Conservation (phyloP, 2,329 filamentous ascomycete species). For the Talaromyces albobiverticillius region DNA sequence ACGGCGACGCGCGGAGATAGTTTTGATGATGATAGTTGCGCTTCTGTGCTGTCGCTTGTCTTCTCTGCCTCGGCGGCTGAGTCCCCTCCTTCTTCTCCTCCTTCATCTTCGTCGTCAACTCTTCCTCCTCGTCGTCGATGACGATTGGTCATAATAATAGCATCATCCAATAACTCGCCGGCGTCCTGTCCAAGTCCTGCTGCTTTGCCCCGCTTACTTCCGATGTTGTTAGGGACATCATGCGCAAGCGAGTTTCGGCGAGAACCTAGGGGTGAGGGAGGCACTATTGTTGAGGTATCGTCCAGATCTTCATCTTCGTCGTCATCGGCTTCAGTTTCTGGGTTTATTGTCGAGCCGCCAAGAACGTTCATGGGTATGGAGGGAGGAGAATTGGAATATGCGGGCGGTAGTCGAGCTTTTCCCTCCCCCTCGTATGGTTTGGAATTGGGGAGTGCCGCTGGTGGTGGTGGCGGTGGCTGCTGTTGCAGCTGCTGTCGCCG, state of each 20-base stretch:
- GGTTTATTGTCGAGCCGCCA: background rate
- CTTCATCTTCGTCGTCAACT: background rate
- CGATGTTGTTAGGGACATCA: background rate
- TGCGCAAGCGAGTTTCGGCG: slow-evolving; percentile 11
- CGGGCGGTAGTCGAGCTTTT: background rate
- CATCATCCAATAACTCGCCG: background rate
- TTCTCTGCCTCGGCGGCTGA: background rate
- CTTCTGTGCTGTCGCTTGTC: background rate
- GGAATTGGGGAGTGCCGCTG: background rate
- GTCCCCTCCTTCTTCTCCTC: background rate
- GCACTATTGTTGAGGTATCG: slow-evolving; percentile 24
- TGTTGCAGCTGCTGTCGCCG: background rate
- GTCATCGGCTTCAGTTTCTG: background rate
- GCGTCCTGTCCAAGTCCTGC: background rate
- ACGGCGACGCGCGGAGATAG: slow-evolving; percentile 77
- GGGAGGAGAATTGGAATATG: background rate
- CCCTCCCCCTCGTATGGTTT: background rate
- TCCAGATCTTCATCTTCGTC: slow-evolving; percentile 17
- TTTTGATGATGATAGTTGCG: slow-evolving; percentile 25
- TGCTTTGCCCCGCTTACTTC: background rate
- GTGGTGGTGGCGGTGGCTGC: background rate
- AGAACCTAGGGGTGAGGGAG: slow-evolving; percentile 29
- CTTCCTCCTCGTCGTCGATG: background rate
- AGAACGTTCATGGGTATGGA: slow-evolving; percentile 8
- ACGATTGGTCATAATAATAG: background rate